Evolutionary conservation across 371 early-diverging fungal species (phyloP).

Genomic region (Mucor indicus): DNA sequence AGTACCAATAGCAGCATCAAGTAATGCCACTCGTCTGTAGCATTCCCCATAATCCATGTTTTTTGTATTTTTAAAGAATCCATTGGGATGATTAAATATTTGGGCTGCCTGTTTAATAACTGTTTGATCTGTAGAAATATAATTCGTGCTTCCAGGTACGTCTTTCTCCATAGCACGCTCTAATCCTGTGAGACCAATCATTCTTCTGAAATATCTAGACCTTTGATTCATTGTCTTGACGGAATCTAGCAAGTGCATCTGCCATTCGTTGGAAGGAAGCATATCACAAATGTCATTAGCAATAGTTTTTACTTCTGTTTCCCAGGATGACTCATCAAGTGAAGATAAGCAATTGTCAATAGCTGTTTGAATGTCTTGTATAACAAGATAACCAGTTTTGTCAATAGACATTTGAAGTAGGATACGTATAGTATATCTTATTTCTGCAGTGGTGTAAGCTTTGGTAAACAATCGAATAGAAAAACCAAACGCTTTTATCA

Average conservation of each 20-base stretch:
- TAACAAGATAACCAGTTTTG: conserved; percentile 16
- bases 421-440: conserved; percentile 20
- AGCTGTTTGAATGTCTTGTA: conserved; percentile 27
- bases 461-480: conserved; percentile 32
- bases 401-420: conserved; percentile 33
- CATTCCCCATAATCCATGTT: conserved; percentile 22
- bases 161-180: conserved; percentile 16
- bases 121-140: conserved; percentile 6
- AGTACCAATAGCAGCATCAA: conserved; percentile 33
- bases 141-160: conserved; percentile 10
- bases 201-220: conserved; percentile 20
- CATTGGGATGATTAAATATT: conserved; percentile 14
- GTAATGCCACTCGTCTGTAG: conserved; percentile 11
- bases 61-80: conserved; percentile 15
- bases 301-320: conserved; percentile 15
- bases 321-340: conserved; percentile 13
- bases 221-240: conserved; percentile 23
- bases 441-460: conserved; percentile 22
- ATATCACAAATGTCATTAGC: conserved; percentile 17
- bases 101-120: conserved; percentile 3
- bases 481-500: conserved; percentile 29
- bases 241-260: conserved; percentile 19
- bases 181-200: conserved; percentile 20
- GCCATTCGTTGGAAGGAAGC: conserved; percentile 4
- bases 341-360: conserved; percentile 28